Evolutionary conservation across 495 filamentous ascomycete genomes (phyloP), one percentile per base, ranked within the genome.

Genomic region (Hyaloscypha hepaticicola): DNA sequence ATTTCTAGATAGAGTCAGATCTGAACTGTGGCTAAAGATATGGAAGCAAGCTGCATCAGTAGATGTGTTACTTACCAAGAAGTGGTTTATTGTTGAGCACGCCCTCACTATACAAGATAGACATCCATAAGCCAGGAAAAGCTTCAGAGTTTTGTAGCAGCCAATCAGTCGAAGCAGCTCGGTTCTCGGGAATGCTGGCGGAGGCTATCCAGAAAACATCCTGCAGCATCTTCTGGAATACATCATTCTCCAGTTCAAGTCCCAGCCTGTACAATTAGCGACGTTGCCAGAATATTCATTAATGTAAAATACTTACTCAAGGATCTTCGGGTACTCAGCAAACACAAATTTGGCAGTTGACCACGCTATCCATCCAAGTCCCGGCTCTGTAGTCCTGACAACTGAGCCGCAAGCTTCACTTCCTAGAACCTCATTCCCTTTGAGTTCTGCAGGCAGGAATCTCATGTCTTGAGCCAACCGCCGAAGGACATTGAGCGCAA

Each of bases 151-250:
- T 64, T 4, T 19, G n/a, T 50, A 56, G 14, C 21, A 58, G n/a
- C 62, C 27, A 62, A 53, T 49, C 55, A 41, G 27, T 16, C 25
- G 41, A 29, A 11, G 27, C 24, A 26, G 12, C 38, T 16, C 3
- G 12, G 28, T 21, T 50, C 11, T 51, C 29, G 5, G 28, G 33
- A 28, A 45, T 12, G n/a, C 38, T 45, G 8, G 58, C 64, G 48
- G 70, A 72, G 14, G 64, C 51, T 55, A 72, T 25, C 67, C 65
- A 68, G 58, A 72, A 70, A 24, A 72, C 41, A 19, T 60, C 60
- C 14, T 65, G 57, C 24, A 72, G 21, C 41, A 67, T 33, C 0
- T 64, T 33, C 12, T 22, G 50, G 21, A 65, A 62, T n/a, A 34
- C 6, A 14, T 61, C 25, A 4, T 28, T 29, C 28, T 48, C 52